Evolutionary conservation across 2,329 filamentous ascomycete species (phyloP), one percentile per base, ranked within the genome.

Genomic region (Penicillium concentricum): DNA sequence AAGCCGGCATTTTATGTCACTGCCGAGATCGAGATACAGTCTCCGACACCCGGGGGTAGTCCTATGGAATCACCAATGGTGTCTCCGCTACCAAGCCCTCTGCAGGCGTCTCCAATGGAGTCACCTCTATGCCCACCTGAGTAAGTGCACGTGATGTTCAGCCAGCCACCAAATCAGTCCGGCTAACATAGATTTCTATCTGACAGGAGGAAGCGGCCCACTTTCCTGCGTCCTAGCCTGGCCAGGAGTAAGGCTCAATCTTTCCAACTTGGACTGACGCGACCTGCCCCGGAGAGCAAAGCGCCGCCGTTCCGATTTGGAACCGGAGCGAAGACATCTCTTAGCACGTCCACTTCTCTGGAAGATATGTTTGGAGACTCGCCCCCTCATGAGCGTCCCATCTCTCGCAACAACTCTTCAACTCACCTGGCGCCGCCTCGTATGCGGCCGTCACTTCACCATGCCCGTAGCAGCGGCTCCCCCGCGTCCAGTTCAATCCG

Each of bases 331-430:
- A 81, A 79, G 63, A 77, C 82, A 35, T 78, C 79, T 12, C 74
- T 79, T 46, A 81, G 84, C 41, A 84, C 87, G 1, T 81, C 83
- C 18, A 82, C 91, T 62, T 89, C 89, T 16, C 75, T 94, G 44
- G 86, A 87, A 65, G 90, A 95, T 71, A 91, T 89, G 79, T 95
- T 95, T 72, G 82, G 87, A 52, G 85, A 88, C 63, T 94, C 91
- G 13, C 90, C 92, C 3, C 86, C 88, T 15, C 88, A 88, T 61
- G 87, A 92, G 65, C 81, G 84, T 56, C 81, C 85, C 53, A 78
- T 84, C 26, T 78, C 83, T 52, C 84, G 85, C 35, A 83, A 84
- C 51, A 83, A 84, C 69, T 88, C 84, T 80, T 43, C 83, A 76
- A 60, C 76, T 78, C 57, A 79, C 74, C 58, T 84, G 44, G 80